phyloP scores from a whole-genome alignment of 2,329 filamentous ascomycete genomes.

The Alternaria gaisen region DNA sequence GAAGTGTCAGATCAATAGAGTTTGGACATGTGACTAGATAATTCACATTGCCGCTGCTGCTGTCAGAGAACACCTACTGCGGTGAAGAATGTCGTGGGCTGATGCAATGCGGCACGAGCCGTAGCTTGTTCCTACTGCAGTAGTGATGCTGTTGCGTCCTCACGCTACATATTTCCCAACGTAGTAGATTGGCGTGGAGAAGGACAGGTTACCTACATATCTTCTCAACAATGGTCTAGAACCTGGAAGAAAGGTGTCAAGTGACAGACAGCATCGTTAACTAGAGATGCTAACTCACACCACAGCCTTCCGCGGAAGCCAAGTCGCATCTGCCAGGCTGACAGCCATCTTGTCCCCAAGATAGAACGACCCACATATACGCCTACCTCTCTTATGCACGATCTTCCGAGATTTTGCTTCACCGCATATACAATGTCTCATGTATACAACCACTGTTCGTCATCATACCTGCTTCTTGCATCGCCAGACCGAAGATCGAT shows the following conservation, averaged over 20 bases:
- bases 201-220: neutral
- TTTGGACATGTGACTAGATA: constrained; percentile 16
- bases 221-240: neutral
- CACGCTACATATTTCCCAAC: neutral
- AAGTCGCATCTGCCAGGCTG: neutral
- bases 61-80: constrained; percentile 5
- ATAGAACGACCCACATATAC: constrained; percentile 13
- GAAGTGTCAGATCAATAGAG: constrained; percentile 16
- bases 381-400: constrained; percentile 1
- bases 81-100: constrained; percentile 1
- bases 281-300: neutral
- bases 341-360: neutral
- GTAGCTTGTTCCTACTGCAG: constrained; percentile 11
- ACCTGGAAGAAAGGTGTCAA: neutral
- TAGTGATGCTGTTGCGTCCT: neutral
- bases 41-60: constrained; percentile 4
- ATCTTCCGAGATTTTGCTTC: constrained; percentile 15
- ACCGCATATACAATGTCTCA: constrained; percentile 12
- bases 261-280: neutral
- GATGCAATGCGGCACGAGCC: constrained; percentile 21
- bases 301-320: neutral
- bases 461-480: constrained; percentile 6
- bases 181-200: neutral
- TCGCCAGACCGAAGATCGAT: neutral
- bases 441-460: constrained; percentile 5